Evolutionary conservation across 2,329 filamentous ascomycete genomes (phyloP).

Genomic region (Parascedosporium putredinis): DNA sequence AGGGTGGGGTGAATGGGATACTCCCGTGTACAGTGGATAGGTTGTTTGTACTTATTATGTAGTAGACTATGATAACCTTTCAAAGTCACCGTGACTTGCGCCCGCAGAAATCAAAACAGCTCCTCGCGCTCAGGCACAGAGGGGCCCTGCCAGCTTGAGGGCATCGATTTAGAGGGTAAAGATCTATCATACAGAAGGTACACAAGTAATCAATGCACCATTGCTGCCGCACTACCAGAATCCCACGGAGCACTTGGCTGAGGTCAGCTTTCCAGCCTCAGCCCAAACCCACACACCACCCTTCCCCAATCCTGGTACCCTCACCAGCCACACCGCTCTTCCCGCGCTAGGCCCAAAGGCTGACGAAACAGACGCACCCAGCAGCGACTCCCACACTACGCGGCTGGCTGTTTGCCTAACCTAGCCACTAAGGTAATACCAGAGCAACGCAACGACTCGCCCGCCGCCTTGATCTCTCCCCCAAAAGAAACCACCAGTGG

Average conservation of each 20-base stretch:
- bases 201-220: too few relatives aligned
- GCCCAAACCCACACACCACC: not conserved
- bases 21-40: not conserved
- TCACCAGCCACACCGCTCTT: constrained; percentile 3
- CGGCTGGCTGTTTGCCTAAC: constrained; percentile 26
- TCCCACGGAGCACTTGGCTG: too few relatives aligned
- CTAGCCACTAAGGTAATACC: constrained; percentile 7
- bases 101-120: not conserved
- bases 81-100: not conserved
- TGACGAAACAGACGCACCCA: not conserved
- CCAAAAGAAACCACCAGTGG: constrained; percentile 12
- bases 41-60: not conserved
- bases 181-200: too few relatives aligned
- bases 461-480: constrained; percentile 4
- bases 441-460: constrained; percentile 7
- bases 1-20: not conserved
- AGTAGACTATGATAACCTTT: not conserved
- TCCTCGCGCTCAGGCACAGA: not conserved
- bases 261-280: not conserved
- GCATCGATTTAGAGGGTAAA: not conserved
- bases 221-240: too few relatives aligned
- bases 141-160: not conserved
- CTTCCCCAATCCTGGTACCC: too few relatives aligned
- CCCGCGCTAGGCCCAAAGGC: constrained; percentile 7
- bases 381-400: not conserved